Base-by-base conservation (phyloP, 2,329 filamentous ascomycete species). In the Fusarium buharicum region DNA sequence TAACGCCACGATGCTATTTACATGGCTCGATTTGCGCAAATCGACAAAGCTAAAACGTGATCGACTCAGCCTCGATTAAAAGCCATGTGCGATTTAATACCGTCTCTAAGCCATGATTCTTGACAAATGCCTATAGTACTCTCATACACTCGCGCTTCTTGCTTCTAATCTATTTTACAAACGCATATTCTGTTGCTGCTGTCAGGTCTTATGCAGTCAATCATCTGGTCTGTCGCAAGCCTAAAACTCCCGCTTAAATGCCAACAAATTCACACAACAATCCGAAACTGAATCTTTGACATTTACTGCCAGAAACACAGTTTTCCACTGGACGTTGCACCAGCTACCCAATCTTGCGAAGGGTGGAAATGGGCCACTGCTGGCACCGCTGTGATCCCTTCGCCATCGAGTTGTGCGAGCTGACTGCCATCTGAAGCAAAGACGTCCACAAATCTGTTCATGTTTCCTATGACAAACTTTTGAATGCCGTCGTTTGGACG, bases 401-500 rank as follows among this genome's bases (percentile, higher is more conserved):
- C 92, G 0, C 93, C 92, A 2, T 89, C 92, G 1, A 96, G 76
- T 75, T 98, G 94, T 0, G 91, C 94, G 4, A 99, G 78, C 74
- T 98, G 94, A 70, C 92, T 89, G 0, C 95, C 95, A 44, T 90
- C 85, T 0, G 87, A 84, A 1, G 90, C 90, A 74, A 90, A 99
- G 1, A 99, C 85, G 72, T 99, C 95, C 2, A 98, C 92, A 69
- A 97, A 98, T 2, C 95, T 87, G 73, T 96, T 97, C 95, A 98
- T 98, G 68, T 98, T 99, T 1, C 92, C 95, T 54, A 99, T 94
- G 20, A 87, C 91, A 69, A 99, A 93, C 59, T 94, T 92, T 62
- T 96, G 89, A 6, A 96, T 87, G 8, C 89, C 88, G 55, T 95
- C 92, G 30, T 83, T 79, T 0, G 95, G 94, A 40, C 85, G 83